phyloP scores from a whole-genome alignment of 2,329 filamentous ascomycete genomes.

The Pezicula neosporulosa region DNA sequence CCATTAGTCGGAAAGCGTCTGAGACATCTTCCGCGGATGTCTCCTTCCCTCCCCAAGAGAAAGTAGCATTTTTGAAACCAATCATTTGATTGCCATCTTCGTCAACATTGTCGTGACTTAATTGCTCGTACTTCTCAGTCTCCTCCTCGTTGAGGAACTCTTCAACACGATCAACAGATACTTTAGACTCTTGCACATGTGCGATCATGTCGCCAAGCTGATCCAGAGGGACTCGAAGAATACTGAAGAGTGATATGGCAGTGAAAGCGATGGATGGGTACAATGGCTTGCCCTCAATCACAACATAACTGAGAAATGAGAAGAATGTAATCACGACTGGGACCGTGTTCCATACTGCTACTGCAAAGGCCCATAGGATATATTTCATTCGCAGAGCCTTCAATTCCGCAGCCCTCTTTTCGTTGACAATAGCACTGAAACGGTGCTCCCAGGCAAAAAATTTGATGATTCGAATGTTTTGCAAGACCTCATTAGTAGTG shows the following conservation, averaged over 20 bases:
- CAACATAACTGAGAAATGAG: constrained; percentile 90
- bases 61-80: constrained; percentile 79
- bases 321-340: constrained; percentile 95
- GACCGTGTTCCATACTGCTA: constrained; percentile 94
- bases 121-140: constrained; percentile 90
- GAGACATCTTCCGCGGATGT: constrained; percentile 57
- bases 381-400: constrained; percentile 77
- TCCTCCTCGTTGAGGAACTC: constrained; percentile 91
- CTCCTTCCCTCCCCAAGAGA: constrained; percentile 82
- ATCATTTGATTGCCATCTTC: constrained; percentile 71
- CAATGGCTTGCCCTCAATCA: constrained; percentile 83
- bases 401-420: constrained; percentile 80
- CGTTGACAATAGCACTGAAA: constrained; percentile 81
- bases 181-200: constrained; percentile 95
- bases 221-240: constrained; percentile 88
- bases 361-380: constrained; percentile 86
- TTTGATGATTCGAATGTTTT: constrained; percentile 98
- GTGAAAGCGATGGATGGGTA: constrained; percentile 95
- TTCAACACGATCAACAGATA: constrained; percentile 94
- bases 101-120: constrained; percentile 67
- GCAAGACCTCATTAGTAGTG: constrained; percentile 92
- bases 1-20: constrained; percentile 77
- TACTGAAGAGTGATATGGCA: constrained; percentile 90
- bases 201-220: constrained; percentile 98
- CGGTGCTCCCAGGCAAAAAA: constrained; percentile 98